Base-by-base conservation (phyloP, 495 filamentous ascomycete species). In the Aspergillus saccharolyticus region DNA sequence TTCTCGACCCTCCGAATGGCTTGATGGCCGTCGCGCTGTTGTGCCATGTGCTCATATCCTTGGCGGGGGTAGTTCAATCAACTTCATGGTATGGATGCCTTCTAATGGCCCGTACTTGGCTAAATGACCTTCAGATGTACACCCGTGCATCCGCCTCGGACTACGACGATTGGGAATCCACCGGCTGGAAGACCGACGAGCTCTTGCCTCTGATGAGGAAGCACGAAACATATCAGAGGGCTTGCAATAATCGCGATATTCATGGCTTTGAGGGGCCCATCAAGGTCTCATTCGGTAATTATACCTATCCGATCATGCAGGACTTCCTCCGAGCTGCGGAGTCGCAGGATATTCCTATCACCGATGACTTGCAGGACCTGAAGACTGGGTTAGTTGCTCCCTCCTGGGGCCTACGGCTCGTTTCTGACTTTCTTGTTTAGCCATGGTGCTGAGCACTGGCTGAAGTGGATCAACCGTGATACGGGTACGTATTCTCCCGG, bases 221-320 rank as follows among this genome's bases (percentile, higher is more conserved):
- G 74, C 85, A 89, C 62, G 89, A 92, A 74, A 92, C 88, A 0
- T 94, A 92, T 60, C 88, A 91, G 68, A 78, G 88, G 20, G 78
- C 87, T 15, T 86, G 79, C 60, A 89, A 89, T 63, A 90, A 91
- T 54, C 78, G 81, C 49, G 88, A 91, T 42, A 63, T 89, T 28
- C 89, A 94, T 62, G 89, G 89, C 16, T 89, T 86, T 52, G 86
- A 89, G 4, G 89, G 89, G 0, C 89, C 89, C 1, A 91, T 94
- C 72, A 91, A 91, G 68, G 89, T 91, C 25, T 91, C 88, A 0
- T 91, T 91, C 58, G 89, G 89, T 42, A 91, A 88, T 59, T 83
- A 89, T 48, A 82, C 80, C 18, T 88, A 88, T 55, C 85, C 84
- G 1, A 80, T 88, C 68, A 85, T 82, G 76, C 81, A 91, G 57